A percentile compares a stretch with the other conserved stretches of the same genome.
phyloP scores from a whole-genome alignment of 1,284 basidiomycete genomes.

The Peniophora sp. region DNA sequence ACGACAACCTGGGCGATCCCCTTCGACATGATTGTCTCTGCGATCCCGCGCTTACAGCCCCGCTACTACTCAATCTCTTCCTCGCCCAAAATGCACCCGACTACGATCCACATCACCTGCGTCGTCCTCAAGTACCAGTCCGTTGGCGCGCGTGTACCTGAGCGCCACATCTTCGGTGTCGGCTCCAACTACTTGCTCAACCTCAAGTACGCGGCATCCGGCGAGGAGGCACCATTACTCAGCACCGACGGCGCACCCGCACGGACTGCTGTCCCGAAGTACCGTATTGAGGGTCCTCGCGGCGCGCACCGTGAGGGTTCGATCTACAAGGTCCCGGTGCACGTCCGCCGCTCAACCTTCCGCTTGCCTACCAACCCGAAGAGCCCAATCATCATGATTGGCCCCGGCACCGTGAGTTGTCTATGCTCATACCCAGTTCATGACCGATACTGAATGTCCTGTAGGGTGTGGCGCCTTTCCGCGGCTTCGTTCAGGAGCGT shows the following conservation, averaged over 20 bases:
- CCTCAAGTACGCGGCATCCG: constrained; percentile 73
- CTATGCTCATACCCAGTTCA: background rate
- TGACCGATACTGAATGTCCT: constrained; percentile 7
- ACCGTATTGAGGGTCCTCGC: constrained; percentile 86
- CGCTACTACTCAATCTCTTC: constrained; percentile 99
- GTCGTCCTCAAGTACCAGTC: constrained; percentile 92
- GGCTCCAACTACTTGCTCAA: constrained; percentile 91
- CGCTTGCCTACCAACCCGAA: constrained; percentile 94
- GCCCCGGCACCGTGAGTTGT: constrained; percentile 85
- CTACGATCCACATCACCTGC: constrained; percentile 88
- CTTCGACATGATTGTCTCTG: constrained; percentile 93
- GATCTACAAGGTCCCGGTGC: constrained; percentile 83
- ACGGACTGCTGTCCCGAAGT: constrained; percentile 53
- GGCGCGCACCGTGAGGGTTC: constrained; percentile 69
- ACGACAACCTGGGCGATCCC: constrained; percentile 89
- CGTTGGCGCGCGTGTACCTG: constrained; percentile 37
- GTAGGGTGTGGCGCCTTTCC: constrained; percentile 96
- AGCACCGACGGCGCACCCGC: constrained; percentile 27
- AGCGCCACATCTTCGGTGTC: constrained; percentile 76
- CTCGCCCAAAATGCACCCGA: constrained; percentile 86
- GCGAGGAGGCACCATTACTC: constrained; percentile 41
- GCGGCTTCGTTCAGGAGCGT: constrained; percentile 96
- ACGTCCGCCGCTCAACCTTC: constrained; percentile 95
- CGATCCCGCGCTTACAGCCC: constrained; percentile 89
- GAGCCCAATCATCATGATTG: constrained; percentile 98